Evolutionary conservation across 2,329 filamentous ascomycete genomes (phyloP).

Genomic region (Zarea fungicola): DNA sequence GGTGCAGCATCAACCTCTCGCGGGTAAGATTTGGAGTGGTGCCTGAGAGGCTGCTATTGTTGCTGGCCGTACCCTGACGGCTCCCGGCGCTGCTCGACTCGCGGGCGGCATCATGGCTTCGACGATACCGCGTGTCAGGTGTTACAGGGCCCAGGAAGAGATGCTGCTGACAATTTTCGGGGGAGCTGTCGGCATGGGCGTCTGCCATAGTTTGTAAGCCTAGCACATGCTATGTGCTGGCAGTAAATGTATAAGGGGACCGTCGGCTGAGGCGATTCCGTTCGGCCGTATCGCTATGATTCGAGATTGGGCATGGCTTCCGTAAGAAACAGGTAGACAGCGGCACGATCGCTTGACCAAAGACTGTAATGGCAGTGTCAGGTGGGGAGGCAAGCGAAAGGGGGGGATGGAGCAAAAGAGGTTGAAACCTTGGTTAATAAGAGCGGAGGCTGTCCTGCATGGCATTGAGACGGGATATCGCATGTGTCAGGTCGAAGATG

Average conservation of each 20-base stretch:
- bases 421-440: neutral
- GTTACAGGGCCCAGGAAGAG: slow-evolving; percentile 1
- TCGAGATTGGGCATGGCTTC: neutral
- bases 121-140: slow-evolving; percentile 22
- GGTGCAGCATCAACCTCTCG: slow-evolving; percentile 14
- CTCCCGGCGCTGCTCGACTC: slow-evolving; percentile 38
- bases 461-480: no score
- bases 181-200: slow-evolving; percentile 15
- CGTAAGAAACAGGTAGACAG: neutral
- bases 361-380: neutral
- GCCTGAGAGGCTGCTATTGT: neutral
- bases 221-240: slow-evolving; percentile 17
- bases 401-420: neutral
- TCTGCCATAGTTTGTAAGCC: slow-evolving; percentile 18
- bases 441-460: no score
- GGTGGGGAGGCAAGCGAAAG: neutral
- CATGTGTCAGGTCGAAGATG: neutral
- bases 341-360: neutral
- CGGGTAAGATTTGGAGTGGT: slow-evolving; percentile 4
- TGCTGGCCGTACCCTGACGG: slow-evolving; percentile 18
- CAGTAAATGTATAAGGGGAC: no score
- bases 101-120: slow-evolving; percentile 36
- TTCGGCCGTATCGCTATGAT: neutral
- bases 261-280: neutral
- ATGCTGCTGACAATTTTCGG: neutral